Evolutionary conservation across 1,139 yeast species (phyloP).

Genomic region (Kodamaea arcana): DNA sequence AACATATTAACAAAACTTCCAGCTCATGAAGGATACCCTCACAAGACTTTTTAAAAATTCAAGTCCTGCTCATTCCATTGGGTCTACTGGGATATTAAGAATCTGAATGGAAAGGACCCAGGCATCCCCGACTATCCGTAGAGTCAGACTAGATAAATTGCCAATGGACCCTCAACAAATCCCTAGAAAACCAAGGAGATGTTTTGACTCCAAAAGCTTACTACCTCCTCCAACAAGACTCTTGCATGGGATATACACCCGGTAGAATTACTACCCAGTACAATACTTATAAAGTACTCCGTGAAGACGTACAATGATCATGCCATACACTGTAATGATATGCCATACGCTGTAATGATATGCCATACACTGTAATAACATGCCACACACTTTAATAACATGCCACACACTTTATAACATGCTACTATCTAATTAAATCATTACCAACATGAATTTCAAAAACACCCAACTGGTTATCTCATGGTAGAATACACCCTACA

Average conservation of each 20-base stretch:
- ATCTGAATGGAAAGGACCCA: conserved; percentile 34
- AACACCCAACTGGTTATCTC: too few relatives aligned
- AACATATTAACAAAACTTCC: conserved; percentile 17
- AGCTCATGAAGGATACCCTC: conserved; percentile 2
- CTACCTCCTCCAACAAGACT: conserved; percentile 60
- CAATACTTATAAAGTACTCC: too few relatives aligned
- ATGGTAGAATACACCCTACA: too few relatives aligned
- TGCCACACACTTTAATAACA: too few relatives aligned
- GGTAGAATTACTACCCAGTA: too few relatives aligned
- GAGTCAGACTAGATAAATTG: conserved; percentile 71
- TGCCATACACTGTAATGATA: too few relatives aligned
- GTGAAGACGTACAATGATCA: too few relatives aligned
- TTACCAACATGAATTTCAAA: too few relatives aligned
- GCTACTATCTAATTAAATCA: too few relatives aligned
- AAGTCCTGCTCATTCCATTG: background rate
- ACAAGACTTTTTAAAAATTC: background rate
- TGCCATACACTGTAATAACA: too few relatives aligned
- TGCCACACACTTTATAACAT: too few relatives aligned
- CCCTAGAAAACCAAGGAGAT: conserved; percentile 81
- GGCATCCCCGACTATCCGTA: conserved; percentile 41
- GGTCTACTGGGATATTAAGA: conserved; percentile 34
- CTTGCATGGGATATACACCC: conserved; percentile 57
- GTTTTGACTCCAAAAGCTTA: conserved; percentile 69
- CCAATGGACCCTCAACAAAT: conserved; percentile 91
- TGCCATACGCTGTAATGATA: too few relatives aligned